Evolutionary conservation across 2,329 filamentous ascomycete species (phyloP), one percentile per base, ranked within the genome.

Genomic region (Colletotrichum eremochloae): DNA sequence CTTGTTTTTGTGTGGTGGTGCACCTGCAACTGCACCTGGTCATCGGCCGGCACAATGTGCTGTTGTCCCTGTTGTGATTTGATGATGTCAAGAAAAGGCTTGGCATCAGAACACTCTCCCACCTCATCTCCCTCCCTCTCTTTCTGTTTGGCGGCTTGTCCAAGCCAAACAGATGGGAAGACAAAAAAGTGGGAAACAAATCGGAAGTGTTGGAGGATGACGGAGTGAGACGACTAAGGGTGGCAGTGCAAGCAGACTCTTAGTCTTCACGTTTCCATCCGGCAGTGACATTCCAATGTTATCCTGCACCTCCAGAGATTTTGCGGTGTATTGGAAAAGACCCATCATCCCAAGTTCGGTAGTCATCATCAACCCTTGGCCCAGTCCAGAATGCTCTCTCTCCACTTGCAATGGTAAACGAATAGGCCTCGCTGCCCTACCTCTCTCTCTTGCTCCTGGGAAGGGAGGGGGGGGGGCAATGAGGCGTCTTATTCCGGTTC

Each of bases 71-170:
- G 38, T 48, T 57, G 52, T 65, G 68, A 71, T 63, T 63, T 63
- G 64, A 71, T 71, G 64, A 71, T 71, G 68, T 71, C 68, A 71
- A 56, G 18, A 15, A 9, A 12, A 12, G 46, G 62, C 68, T 71
- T 71, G 68, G 68, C 68, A 58, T 20, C 44, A 7, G 31, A 15
- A 44, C 58, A 20, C 29, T 18, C n/a, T 14, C n/a, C 24, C 24
- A 24, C 24, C 24, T 24, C 24, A 24, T 24, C 24, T 24, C 24
- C 24, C 24, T 24, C 24, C 24, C 24, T 24, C 24, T 24, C 24
- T 24, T 15, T 31, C n/a, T 46, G 8, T 60, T 24, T 31, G 40
- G 42, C 20, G 44, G 63, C 42, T 11, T 36, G 62, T 50, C 50
- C 50, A 24, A 58, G 36, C 11, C 33, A 24, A 40, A 40, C 55